Conservation (phyloP, 768 basidiomycete species). For the Pisolithus microcarpus region DNA sequence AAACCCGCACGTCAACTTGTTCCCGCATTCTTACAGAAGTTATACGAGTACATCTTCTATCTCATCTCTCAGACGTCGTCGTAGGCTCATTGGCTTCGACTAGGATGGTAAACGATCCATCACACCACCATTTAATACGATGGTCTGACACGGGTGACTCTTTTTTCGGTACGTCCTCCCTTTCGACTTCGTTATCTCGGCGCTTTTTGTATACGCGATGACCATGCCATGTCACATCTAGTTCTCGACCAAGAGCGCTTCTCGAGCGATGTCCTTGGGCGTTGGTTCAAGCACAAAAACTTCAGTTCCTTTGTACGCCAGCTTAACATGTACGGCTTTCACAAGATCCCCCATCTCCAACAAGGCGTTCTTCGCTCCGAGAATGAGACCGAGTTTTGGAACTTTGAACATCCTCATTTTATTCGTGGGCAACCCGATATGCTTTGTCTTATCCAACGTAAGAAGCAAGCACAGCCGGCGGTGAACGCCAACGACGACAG, state of each 20-base stretch:
- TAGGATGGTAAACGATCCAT: conserved; percentile 89
- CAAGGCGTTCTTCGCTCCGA: conserved; percentile 87
- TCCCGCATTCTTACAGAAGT: conserved; percentile 87
- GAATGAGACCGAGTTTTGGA: conserved; percentile 76
- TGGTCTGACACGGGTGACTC: conserved; percentile 91
- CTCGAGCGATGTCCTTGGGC: conserved; percentile 80
- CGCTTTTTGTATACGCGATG: not conserved
- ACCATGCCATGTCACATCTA: conserved; percentile 23
- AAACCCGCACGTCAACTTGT: conserved; percentile 46
- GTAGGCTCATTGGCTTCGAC: not conserved
- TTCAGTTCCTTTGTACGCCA: conserved; percentile 94
- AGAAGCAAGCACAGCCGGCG: conserved; percentile 42
- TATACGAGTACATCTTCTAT: conserved; percentile 65
- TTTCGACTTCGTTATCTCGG: not conserved
- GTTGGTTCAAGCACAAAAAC: conserved; percentile 97
- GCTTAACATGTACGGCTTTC: conserved; percentile 95
- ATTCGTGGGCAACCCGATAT: conserved; percentile 83
- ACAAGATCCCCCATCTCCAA: conserved; percentile 94
- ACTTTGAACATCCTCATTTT: conserved; percentile 90
- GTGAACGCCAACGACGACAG: conserved; percentile 24
- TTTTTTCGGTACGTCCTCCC: conserved; percentile 65
- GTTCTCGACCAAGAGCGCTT: conserved; percentile 91
- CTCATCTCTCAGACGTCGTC: conserved; percentile 2
- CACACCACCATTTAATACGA: conserved; percentile 76
- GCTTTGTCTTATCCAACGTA: conserved; percentile 81